Percentiles rank a stretch among this genome's conserved stretches.
phyloP scores from a whole-genome alignment of 805 yeast genomes.

The Metschnikowia lunata region DNA sequence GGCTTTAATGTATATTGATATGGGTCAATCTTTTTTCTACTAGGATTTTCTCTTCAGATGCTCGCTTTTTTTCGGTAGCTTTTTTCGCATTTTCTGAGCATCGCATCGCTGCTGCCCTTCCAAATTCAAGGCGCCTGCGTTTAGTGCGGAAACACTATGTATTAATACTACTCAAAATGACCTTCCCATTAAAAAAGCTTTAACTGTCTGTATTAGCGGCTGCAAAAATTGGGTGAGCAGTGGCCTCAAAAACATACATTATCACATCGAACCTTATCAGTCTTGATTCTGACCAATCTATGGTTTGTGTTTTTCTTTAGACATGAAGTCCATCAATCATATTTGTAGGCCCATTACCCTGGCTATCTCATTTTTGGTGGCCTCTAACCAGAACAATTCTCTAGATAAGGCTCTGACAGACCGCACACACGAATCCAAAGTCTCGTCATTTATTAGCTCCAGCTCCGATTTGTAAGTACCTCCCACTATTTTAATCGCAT shows the following conservation, averaged over 20 bases:
- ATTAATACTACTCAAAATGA: too few species aligned
- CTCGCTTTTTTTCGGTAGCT: slow-evolving; percentile 11
- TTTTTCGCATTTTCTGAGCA: slow-evolving; percentile 13
- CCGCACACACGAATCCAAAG: slow-evolving; percentile 32
- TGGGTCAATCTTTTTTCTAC: neutral
- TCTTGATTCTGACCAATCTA: too few species aligned
- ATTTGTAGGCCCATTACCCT: slow-evolving; percentile 17
- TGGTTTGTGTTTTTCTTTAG: too few species aligned
- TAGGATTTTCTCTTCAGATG: slow-evolving; percentile 9
- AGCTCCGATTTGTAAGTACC: slow-evolving; percentile 38
- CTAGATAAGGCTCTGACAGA: slow-evolving; percentile 34
- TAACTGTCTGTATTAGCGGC: too few species aligned
- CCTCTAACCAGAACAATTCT: slow-evolving; percentile 40
- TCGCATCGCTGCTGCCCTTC: slow-evolving; percentile 1
- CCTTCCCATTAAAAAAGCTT: too few species aligned
- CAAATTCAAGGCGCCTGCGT: too few species aligned
- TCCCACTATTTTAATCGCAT: slow-evolving; percentile 55
- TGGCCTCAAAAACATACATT: too few species aligned
- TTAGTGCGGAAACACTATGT: too few species aligned
- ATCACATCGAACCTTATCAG: too few species aligned
- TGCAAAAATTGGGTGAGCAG: too few species aligned
- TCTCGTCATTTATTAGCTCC: slow-evolving; percentile 32
- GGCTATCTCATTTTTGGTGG: slow-evolving; percentile 29
- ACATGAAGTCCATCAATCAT: too few species aligned
- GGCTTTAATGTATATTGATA: neutral